A percentile compares a stretch with the other conserved stretches of the same genome.
Evolutionary conservation across 2,329 filamentous ascomycete species (phyloP).

Genomic region (Didymella pomorum): DNA sequence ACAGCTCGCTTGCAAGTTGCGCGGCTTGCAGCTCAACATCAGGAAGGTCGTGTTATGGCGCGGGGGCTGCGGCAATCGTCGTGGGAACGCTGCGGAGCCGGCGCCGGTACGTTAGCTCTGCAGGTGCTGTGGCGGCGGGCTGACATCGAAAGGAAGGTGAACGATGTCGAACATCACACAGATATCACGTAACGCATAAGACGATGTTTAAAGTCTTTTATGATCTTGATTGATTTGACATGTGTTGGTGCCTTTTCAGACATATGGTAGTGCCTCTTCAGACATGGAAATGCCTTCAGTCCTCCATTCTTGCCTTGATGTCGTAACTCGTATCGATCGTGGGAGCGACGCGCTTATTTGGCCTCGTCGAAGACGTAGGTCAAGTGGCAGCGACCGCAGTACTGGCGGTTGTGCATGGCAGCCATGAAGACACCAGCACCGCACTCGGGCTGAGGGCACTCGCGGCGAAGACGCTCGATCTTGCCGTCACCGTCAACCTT

Average conservation of each 20-base stretch:
- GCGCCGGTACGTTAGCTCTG: slow-evolving; percentile 5
- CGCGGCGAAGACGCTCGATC: slow-evolving; percentile 98
- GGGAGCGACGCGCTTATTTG: slow-evolving; percentile 55
- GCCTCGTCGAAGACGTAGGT: slow-evolving; percentile 76
- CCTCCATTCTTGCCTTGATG: slow-evolving; percentile 36
- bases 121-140: background rate
- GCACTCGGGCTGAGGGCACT: slow-evolving; percentile 87
- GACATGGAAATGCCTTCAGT: slow-evolving; percentile 32
- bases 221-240: slow-evolving; percentile 38
- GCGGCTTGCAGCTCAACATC: slow-evolving; percentile 5
- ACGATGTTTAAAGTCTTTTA: slow-evolving; percentile 21
- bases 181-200: background rate
- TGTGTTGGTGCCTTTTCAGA: slow-evolving; percentile 24
- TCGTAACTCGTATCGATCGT: slow-evolving; percentile 39
- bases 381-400: slow-evolving; percentile 80
- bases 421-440: slow-evolving; percentile 99
- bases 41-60: background rate
- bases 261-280: slow-evolving; percentile 34
- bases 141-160: background rate
- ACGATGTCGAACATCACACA: background rate
- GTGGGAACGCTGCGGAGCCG: slow-evolving; percentile 14
- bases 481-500: slow-evolving; percentile 99
- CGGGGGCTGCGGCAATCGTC: slow-evolving; percentile 8
- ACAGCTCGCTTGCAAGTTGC: too few relatives aligned
- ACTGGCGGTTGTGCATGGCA: slow-evolving; percentile 99